Conservation (phyloP, 306 rosid species). For the Ochetophila trinervis region DNA sequence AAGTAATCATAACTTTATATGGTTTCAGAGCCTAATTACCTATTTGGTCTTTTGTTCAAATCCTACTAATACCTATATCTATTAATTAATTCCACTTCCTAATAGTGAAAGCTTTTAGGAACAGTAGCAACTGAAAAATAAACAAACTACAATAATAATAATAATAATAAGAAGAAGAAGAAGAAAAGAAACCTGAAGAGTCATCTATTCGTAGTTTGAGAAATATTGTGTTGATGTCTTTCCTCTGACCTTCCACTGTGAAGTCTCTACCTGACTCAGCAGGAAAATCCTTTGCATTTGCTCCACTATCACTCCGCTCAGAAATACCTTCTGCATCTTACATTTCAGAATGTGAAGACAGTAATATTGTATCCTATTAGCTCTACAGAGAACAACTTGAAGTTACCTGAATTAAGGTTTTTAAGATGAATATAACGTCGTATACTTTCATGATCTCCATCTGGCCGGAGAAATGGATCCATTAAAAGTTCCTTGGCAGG, state of each 20-base stretch:
- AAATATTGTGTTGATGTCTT: slow-evolving; percentile 69
- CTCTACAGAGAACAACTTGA: slow-evolving; percentile 10
- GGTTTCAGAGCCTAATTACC: too few relatives aligned
- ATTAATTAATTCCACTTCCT: too few relatives aligned
- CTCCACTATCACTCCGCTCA: slow-evolving; percentile 29
- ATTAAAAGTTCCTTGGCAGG: slow-evolving; percentile 78
- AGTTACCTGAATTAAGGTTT: slow-evolving; percentile 40
- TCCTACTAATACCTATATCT: too few relatives aligned
- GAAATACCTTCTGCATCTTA: slow-evolving; percentile 41
- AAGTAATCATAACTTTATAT: too few relatives aligned
- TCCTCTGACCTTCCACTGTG: slow-evolving; percentile 81
- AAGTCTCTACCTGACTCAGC: slow-evolving; percentile 57
- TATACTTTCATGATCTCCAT: slow-evolving; percentile 46
- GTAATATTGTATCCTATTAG: slow-evolving; percentile 10
- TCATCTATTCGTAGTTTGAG: slow-evolving; percentile 79
- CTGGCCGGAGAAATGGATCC: slow-evolving; percentile 79
- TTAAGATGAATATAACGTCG: slow-evolving; percentile 38
- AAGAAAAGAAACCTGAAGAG: slow-evolving; percentile 54
- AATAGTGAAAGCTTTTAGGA: too few relatives aligned
- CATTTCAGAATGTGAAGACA: slow-evolving; percentile 30
- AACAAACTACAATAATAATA: background rate
- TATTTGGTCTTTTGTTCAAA: too few relatives aligned
- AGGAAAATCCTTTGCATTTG: slow-evolving; percentile 31
- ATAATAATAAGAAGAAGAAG: background rate
- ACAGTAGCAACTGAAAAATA: background rate